These are phyloP conservation scores for Remersonia thermophila DNA, from an alignment of 2,329 filamentous ascomycete genomes.

Conservation along the genomic window DNA sequence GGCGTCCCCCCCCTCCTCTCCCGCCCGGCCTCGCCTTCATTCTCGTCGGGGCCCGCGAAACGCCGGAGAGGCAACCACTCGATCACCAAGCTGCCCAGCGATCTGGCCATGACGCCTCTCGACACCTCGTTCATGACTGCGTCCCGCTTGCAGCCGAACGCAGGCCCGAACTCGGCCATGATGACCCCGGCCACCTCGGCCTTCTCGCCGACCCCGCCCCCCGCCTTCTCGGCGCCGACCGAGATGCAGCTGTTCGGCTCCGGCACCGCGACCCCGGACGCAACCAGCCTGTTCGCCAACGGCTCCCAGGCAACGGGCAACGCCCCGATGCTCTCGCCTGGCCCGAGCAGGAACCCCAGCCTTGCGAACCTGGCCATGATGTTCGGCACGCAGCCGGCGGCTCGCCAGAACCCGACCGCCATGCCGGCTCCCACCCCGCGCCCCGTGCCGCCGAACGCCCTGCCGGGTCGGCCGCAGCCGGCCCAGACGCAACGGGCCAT, in stretches of 20 bases:
- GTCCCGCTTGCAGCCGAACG: slow-evolving; percentile 21
- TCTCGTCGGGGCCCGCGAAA: slow-evolving; percentile 57
- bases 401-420: too few species aligned
- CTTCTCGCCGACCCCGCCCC: slow-evolving; percentile 35
- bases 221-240: slow-evolving; percentile 28
- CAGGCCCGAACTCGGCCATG: slow-evolving; percentile 18
- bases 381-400: slow-evolving; percentile 45
- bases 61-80: slow-evolving; percentile 68
- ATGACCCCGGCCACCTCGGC: slow-evolving; percentile 36
- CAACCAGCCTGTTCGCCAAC: slow-evolving; percentile 34
- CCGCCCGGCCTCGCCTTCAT: slow-evolving; percentile 58
- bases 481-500: slow-evolving; percentile 48
- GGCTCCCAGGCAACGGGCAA: slow-evolving; percentile 51
- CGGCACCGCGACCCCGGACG: slow-evolving; percentile 25
- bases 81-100: slow-evolving; percentile 55
- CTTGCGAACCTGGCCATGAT: slow-evolving; percentile 54
- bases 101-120: slow-evolving; percentile 70
- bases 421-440: slow-evolving; percentile 35
- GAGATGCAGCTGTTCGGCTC: slow-evolving; percentile 33
- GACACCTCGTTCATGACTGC: slow-evolving; percentile 42
- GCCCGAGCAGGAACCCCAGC: slow-evolving; percentile 46
- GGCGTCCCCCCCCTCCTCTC: slow-evolving; percentile 30
- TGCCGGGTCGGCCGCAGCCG: slow-evolving; percentile 26
- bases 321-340: slow-evolving; percentile 45
- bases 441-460: background rate